Conservation (phyloP, 768 basidiomycete genomes). For the Termitomyces sp. region DNA sequence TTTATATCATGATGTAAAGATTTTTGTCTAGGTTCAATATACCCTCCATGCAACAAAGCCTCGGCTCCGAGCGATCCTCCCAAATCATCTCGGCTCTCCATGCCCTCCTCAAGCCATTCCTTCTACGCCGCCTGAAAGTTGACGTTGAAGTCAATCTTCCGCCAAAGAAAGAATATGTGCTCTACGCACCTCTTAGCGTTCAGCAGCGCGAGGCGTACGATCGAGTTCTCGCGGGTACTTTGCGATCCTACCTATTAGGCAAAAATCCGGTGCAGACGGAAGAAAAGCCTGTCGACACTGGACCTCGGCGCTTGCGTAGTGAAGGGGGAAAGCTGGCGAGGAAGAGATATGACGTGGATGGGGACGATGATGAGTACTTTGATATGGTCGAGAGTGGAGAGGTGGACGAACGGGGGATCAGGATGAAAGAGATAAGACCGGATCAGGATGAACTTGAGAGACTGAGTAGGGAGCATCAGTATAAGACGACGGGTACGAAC, state of each 20-base stretch:
- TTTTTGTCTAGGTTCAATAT: slow-evolving; percentile 56
- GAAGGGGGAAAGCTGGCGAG: slow-evolving; percentile 25
- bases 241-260: slow-evolving; percentile 58
- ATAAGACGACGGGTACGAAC: slow-evolving; percentile 53
- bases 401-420: slow-evolving; percentile 27
- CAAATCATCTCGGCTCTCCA: slow-evolving; percentile 77
- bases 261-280: slow-evolving; percentile 22
- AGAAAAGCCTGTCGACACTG: slow-evolving; percentile 12
- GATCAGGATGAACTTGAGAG: slow-evolving; percentile 39
- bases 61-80: slow-evolving; percentile 53
- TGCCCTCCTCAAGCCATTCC: slow-evolving; percentile 91
- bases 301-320: slow-evolving; percentile 26
- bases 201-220: slow-evolving; percentile 85
- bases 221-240: slow-evolving; percentile 62
- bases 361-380: slow-evolving; percentile 64
- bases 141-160: slow-evolving; percentile 82
- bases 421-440: slow-evolving; percentile 20
- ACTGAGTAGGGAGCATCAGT: slow-evolving; percentile 50
- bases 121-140: slow-evolving; percentile 83
- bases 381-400: slow-evolving; percentile 49
- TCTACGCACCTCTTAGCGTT: slow-evolving; percentile 84
- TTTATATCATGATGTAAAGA: neutral
- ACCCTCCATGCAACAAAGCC: slow-evolving; percentile 49
- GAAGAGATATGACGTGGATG: slow-evolving; percentile 51
- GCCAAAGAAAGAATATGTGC: slow-evolving; percentile 90